Evolutionary conservation across 768 basidiomycete genomes (phyloP).

Genomic region (Termitomyces sp.): DNA sequence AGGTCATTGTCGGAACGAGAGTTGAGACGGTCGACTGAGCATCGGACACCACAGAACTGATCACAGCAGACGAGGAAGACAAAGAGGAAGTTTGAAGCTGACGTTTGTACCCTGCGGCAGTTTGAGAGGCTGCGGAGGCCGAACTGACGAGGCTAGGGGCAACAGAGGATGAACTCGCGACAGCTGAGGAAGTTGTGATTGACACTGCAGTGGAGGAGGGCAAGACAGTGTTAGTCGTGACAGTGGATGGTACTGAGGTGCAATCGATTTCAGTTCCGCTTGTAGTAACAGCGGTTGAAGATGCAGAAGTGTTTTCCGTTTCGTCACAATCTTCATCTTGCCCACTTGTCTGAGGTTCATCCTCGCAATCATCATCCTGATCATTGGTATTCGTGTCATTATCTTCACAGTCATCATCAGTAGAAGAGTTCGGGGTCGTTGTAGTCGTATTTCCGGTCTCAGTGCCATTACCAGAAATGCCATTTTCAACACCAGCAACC

Average conservation of each 20-base stretch:
- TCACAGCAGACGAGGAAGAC: not conserved
- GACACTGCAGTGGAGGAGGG: slow-evolving; percentile 6
- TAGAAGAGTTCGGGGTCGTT: slow-evolving; percentile 6
- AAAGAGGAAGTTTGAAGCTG: slow-evolving; percentile 9
- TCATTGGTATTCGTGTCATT: not conserved
- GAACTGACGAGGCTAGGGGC: not conserved
- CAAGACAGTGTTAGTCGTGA: slow-evolving; percentile 4
- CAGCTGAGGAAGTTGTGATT: slow-evolving; percentile 6
- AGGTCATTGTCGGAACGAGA: not conserved
- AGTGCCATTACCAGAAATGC: slow-evolving; percentile 17
- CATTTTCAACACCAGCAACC: slow-evolving; percentile 39
- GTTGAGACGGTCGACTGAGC: not conserved
- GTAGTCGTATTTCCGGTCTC: not conserved
- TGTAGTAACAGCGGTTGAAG: slow-evolving; percentile 5
- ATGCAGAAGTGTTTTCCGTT: slow-evolving; percentile 5
- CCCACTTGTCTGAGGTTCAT: not conserved
- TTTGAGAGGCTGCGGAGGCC: slow-evolving; percentile 1
- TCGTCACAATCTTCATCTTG: slow-evolving; percentile 1
- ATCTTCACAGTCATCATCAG: slow-evolving; percentile 6
- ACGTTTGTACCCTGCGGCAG: slow-evolving; percentile 13
- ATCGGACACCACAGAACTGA: not conserved
- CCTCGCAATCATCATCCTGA: slow-evolving; percentile 1
- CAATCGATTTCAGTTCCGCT: not conserved
- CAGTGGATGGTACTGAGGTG: slow-evolving; percentile 2
- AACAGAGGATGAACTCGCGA: not conserved